A percentile compares a stretch with the other conserved stretches of the same genome.
These are phyloP conservation scores for Benincasa hispida DNA, from an alignment of 306 rosid species.

Conservation along the genomic window DNA sequence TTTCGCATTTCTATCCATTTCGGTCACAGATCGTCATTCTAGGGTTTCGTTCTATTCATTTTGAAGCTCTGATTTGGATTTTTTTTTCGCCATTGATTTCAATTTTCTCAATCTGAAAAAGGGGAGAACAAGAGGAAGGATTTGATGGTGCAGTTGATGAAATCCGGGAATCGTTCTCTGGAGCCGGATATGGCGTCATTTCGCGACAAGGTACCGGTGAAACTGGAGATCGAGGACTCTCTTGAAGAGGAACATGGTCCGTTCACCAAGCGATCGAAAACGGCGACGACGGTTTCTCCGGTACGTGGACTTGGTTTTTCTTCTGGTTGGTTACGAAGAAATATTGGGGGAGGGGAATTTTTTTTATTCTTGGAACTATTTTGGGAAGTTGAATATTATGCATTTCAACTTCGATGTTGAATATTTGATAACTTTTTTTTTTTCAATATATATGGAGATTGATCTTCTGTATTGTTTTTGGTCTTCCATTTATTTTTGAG, in stretches of 20 bases:
- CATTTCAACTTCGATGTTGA: neutral
- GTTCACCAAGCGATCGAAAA: slow-evolving; percentile 47
- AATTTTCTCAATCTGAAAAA: neutral
- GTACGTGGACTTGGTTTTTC: slow-evolving; percentile 13
- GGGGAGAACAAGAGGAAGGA: neutral
- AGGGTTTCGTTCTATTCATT: neutral
- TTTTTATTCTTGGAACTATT: neutral
- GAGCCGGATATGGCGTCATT: slow-evolving; percentile 26
- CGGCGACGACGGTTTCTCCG: slow-evolving; percentile 27
- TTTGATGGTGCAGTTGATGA: slow-evolving; percentile 55
- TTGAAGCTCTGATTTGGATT: neutral
- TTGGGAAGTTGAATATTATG: neutral
- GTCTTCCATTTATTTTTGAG: no score
- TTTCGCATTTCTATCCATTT: slow-evolving; percentile 1
- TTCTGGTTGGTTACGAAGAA: slow-evolving; percentile 5
- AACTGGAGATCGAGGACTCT: slow-evolving; percentile 65
- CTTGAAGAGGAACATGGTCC: slow-evolving; percentile 53
- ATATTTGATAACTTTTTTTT: neutral
- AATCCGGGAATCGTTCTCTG: slow-evolving; percentile 28
- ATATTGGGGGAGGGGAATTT: neutral
- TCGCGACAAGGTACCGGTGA: slow-evolving; percentile 39
- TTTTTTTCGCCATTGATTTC: neutral
- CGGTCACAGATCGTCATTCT: slow-evolving; percentile 1
- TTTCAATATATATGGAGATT: neutral
- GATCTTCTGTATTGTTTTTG: neutral